Conservation (phyloP, 2,329 filamentous ascomycete species). For the Botrytis cinerea region DNA sequence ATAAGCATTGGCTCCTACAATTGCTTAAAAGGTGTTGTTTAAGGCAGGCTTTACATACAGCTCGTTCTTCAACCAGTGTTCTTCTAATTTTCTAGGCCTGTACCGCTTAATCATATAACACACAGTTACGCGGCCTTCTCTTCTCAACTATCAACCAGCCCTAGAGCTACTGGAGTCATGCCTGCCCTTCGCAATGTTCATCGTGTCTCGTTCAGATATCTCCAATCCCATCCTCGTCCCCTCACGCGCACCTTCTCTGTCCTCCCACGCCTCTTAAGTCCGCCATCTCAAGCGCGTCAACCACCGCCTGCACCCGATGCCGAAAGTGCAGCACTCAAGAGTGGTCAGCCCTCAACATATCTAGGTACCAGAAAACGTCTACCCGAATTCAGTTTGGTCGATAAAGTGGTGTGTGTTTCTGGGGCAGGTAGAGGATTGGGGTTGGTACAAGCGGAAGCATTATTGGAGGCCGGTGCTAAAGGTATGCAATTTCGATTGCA, state of each 20-base stretch:
- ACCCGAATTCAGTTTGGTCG: slow-evolving; percentile 66
- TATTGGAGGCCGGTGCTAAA: slow-evolving; percentile 73
- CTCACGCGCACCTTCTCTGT: slow-evolving; percentile 24
- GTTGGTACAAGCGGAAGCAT: slow-evolving; percentile 70
- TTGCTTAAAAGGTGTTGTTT: neutral
- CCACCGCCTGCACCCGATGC: slow-evolving; percentile 30
- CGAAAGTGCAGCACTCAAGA: slow-evolving; percentile 24
- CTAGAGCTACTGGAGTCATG: neutral
- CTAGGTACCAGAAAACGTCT: slow-evolving; percentile 37
- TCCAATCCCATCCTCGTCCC: neutral
- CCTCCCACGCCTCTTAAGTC: slow-evolving; percentile 11
- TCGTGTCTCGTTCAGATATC: slow-evolving; percentile 9
- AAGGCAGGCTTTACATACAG: neutral
- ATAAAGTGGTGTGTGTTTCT: slow-evolving; percentile 69
- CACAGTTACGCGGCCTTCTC: neutral
- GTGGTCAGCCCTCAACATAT: slow-evolving; percentile 27
- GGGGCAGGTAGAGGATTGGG: slow-evolving; percentile 73
- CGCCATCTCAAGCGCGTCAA: slow-evolving; percentile 16
- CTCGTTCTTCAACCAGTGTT: neutral
- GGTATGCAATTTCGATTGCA: slow-evolving; percentile 43
- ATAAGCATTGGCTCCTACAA: neutral
- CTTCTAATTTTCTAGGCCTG: neutral
- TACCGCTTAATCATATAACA: neutral
- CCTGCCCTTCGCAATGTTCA: slow-evolving; percentile 15
- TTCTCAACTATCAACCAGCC: neutral